Conservation (phyloP, 75 land plant genomes). For the Adiantum capillusveneris region DNA sequence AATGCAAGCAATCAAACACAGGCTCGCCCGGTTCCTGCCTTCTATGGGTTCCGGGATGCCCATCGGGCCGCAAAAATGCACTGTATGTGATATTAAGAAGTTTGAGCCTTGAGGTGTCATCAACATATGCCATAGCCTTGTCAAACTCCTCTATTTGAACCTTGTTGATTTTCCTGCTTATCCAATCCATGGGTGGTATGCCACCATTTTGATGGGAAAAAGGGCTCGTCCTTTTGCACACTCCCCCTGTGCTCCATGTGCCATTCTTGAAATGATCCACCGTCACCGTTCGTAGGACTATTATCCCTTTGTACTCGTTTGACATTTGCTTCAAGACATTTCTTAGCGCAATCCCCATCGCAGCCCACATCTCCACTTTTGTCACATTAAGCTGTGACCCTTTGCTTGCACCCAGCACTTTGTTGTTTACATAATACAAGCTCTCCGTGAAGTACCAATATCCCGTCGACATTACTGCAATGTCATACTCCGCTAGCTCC, state of each 20-base stretch:
- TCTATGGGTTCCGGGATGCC: slow-evolving; percentile 39
- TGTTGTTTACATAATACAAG: not conserved
- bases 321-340: slow-evolving; percentile 14
- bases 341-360: not conserved
- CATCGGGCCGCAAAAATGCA: slow-evolving; percentile 59
- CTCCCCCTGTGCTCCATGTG: slow-evolving; percentile 58
- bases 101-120: slow-evolving; percentile 19
- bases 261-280: slow-evolving; percentile 63
- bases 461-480: not conserved
- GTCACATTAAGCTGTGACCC: not conserved
- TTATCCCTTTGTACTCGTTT: slow-evolving; percentile 11
- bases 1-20: slow-evolving; percentile 61
- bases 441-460: not conserved
- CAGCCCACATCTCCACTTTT: not conserved
- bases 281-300: slow-evolving; percentile 45
- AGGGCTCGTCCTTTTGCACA: slow-evolving; percentile 49
- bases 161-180: not conserved
- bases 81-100: slow-evolving; percentile 53
- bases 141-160: slow-evolving; percentile 4
- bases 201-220: slow-evolving; percentile 5
- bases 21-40: slow-evolving; percentile 21
- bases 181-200: not conserved
- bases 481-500: not conserved
- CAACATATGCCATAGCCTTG: not conserved
- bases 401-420: not conserved